A percentile compares a stretch with the other conserved stretches of the same genome.
phyloP scores from a whole-genome alignment of 2,329 filamentous ascomycete genomes.

The Sporothrix variecibatus region DNA sequence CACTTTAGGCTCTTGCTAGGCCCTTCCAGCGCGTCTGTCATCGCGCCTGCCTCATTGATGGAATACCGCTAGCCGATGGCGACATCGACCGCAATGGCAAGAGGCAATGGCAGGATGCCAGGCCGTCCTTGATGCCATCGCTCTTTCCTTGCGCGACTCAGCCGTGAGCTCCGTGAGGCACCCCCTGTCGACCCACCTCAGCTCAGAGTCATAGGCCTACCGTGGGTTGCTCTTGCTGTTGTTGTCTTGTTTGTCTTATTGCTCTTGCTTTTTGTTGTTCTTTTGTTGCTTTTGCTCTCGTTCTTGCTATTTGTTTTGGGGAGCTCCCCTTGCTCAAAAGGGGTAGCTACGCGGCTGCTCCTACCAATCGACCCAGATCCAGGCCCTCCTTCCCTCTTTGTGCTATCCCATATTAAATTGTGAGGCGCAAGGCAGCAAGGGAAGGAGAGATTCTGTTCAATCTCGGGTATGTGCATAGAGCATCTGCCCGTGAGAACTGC shows the following conservation, averaged over 20 bases:
- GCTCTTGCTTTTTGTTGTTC: background rate
- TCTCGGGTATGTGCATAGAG: constrained; percentile 17
- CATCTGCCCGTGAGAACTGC: background rate
- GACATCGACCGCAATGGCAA: constrained; percentile 23
- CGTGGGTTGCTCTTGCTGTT: background rate
- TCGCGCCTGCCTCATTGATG: constrained; percentile 8
- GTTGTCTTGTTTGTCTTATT: background rate
- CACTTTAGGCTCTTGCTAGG: background rate
- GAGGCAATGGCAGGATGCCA: constrained; percentile 17
- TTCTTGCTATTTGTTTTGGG: background rate
- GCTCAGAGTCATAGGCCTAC: background rate
- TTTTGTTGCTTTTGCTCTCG: background rate
- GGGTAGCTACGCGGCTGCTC: constrained; percentile 14
- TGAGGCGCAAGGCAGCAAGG: background rate
- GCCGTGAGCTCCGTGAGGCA: background rate
- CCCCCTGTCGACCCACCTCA: background rate
- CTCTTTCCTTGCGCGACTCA: constrained; percentile 7
- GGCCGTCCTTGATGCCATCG: constrained; percentile 11
- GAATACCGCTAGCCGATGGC: constrained; percentile 26
- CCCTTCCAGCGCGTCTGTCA: background rate
- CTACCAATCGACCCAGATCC: background rate
- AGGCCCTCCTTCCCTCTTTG: background rate
- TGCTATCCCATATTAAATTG: background rate
- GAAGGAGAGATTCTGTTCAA: background rate
- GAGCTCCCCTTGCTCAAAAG: background rate